These are phyloP conservation scores for Stagonosporopsis chrysanthemi DNA, from an alignment of 2,329 filamentous ascomycete genomes.

Conservation along the genomic window DNA sequence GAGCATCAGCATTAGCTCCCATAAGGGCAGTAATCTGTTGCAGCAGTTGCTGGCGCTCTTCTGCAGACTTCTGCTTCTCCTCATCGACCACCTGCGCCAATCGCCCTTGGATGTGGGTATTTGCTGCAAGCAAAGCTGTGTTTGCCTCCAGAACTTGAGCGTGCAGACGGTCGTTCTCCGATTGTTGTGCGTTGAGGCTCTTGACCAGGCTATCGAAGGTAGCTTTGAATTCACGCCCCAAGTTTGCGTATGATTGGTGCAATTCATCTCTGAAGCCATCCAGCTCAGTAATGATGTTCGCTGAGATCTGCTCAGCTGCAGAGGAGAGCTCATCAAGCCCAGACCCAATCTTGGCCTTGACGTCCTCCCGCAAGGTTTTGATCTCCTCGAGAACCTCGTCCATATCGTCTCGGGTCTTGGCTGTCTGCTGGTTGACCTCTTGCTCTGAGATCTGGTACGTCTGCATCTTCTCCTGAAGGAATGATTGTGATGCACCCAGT, in stretches of 20 bases:
- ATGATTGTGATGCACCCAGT: conserved; percentile 71
- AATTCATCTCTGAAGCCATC: conserved; percentile 82
- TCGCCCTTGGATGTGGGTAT: conserved; percentile 68
- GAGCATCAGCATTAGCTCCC: conserved; percentile 73
- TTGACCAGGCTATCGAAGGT: conserved; percentile 83
- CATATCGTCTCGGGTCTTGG: conserved; percentile 81
- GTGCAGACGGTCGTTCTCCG: conserved; percentile 76
- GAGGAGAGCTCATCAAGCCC: conserved; percentile 83
- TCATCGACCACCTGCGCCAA: conserved; percentile 76
- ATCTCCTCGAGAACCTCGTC: conserved; percentile 92
- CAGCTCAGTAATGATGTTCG: conserved; percentile 86
- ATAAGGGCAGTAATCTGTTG: conserved; percentile 80
- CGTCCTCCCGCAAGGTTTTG: conserved; percentile 83
- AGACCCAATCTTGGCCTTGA: conserved; percentile 85
- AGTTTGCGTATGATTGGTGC: conserved; percentile 80
- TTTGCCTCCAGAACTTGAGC: conserved; percentile 76
- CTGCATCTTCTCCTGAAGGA: conserved; percentile 73
- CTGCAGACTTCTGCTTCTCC: conserved; percentile 74
- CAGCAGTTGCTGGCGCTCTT: conserved; percentile 77
- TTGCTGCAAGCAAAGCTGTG: conserved; percentile 71
- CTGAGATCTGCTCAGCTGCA: conserved; percentile 87
- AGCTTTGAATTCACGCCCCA: conserved; percentile 85
- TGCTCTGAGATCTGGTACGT: conserved; percentile 72
- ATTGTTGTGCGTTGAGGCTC: conserved; percentile 77
- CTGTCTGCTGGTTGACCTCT: conserved; percentile 72